phyloP scores from a whole-genome alignment of 2,329 filamentous ascomycete genomes.

The Fusarium sp. region DNA sequence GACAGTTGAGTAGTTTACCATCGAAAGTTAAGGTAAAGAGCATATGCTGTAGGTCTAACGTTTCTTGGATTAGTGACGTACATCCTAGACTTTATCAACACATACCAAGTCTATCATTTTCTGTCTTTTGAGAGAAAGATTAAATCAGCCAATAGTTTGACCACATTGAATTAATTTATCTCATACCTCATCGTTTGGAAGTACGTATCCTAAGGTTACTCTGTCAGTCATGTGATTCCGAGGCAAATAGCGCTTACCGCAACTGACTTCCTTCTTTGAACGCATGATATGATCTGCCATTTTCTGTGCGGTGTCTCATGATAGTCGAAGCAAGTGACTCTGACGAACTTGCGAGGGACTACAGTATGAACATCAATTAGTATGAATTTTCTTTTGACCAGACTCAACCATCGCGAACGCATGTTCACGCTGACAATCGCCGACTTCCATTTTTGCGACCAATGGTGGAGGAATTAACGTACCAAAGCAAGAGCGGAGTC shows the following conservation, averaged over 20 bases:
- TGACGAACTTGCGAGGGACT: constrained; percentile 2
- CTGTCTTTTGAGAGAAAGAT: neutral
- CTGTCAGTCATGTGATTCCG: neutral
- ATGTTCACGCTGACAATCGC: neutral
- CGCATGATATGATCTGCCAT: constrained; percentile 55
- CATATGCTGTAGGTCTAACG: constrained; percentile 53
- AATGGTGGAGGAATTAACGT: neutral
- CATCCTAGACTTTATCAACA: fast-evolving
- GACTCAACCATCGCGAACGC: neutral
- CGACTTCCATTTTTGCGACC: neutral
- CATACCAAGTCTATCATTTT: constrained; percentile 2
- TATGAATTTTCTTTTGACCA: neutral
- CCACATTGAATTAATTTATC: neutral
- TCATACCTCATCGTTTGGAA: constrained; percentile 49
- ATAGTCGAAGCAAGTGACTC: constrained; percentile 53
- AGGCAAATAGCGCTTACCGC: fast-evolving
- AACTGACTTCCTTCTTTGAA: constrained; percentile 48
- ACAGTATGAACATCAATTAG: neutral
- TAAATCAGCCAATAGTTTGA: neutral
- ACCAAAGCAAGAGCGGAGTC: constrained; percentile 1
- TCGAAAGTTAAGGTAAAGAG: constrained; percentile 50
- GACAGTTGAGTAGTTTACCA: constrained; percentile 47
- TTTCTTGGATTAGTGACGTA: constrained; percentile 20
- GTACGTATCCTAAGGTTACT: constrained; percentile 40
- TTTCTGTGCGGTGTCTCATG: constrained; percentile 52